These are phyloP conservation scores for Psilocybe cubensis DNA, from an alignment of 768 basidiomycete genomes.

Conservation along the genomic window DNA sequence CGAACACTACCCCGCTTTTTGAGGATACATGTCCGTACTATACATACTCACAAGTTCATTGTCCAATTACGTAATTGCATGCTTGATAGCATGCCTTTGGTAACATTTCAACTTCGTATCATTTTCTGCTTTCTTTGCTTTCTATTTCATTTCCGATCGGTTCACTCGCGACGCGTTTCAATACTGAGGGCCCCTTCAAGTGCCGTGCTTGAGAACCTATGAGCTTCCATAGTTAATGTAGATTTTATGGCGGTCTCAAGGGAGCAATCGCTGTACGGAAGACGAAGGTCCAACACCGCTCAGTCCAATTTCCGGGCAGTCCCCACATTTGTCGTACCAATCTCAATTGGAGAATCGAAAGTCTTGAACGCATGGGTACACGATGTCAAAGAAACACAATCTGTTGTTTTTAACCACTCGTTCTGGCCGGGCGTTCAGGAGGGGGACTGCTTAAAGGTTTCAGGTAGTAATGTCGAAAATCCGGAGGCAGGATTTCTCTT, in stretches of 20 bases:
- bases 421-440: constrained; percentile 81
- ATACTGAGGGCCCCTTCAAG: background rate
- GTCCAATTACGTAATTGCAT: background rate
- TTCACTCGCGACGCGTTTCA: background rate
- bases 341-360: constrained; percentile 66
- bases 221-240: background rate
- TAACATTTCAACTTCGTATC: background rate
- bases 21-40: background rate
- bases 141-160: background rate
- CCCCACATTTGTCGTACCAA: constrained; percentile 39
- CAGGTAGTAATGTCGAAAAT: constrained; percentile 42
- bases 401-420: constrained; percentile 70
- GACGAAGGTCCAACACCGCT: constrained; percentile 75
- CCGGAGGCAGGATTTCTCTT: constrained; percentile 57
- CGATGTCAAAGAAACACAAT: constrained; percentile 60
- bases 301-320: constrained; percentile 63
- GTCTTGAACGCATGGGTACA: constrained; percentile 77
- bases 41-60: background rate
- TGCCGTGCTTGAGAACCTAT: background rate
- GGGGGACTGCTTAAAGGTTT: constrained; percentile 72
- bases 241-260: constrained; percentile 58
- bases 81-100: background rate
- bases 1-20: constrained; percentile 14
- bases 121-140: background rate
- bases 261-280: constrained; percentile 66